Evolutionary conservation across 2,329 filamentous ascomycete species (phyloP).

Genomic region (Capronia epimyces): DNA sequence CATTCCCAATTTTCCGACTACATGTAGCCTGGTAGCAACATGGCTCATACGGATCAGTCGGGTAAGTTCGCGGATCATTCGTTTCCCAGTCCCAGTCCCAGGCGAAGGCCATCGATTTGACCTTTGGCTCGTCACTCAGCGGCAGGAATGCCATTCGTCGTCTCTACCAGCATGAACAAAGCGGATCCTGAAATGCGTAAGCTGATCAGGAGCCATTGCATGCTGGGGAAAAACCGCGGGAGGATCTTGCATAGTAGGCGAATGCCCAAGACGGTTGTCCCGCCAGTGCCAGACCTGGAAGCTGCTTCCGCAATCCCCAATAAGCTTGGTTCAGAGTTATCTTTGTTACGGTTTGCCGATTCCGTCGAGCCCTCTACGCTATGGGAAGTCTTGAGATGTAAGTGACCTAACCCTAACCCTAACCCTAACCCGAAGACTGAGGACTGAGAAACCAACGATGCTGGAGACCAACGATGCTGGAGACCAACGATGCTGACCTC

Average conservation of each 20-base stretch:
- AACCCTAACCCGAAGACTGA: too few relatives aligned
- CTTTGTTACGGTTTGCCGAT: conserved; percentile 30
- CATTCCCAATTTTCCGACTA: background rate
- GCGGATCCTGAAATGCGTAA: conserved; percentile 33
- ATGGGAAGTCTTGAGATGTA: conserved; percentile 32
- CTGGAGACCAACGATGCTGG: too few relatives aligned
- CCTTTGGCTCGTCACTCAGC: background rate
- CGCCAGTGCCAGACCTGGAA: background rate
- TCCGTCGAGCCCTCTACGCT: conserved; percentile 29
- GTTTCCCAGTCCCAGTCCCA: too few relatives aligned
- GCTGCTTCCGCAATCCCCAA: background rate
- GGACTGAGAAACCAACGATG: background rate
- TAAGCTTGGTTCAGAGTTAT: conserved; percentile 23
- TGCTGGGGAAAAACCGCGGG: conserved; percentile 42
- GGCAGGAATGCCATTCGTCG: conserved; percentile 32
- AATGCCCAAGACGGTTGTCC: background rate
- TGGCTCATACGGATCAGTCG: background rate
- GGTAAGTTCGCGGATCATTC: background rate
- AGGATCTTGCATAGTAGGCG: conserved; percentile 18
- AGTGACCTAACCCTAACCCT: conserved; percentile 12
- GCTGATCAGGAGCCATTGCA: conserved; percentile 41
- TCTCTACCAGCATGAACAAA: conserved; percentile 31
- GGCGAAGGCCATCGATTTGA: background rate
- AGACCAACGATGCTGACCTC: background rate
- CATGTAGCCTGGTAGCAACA: background rate